Conservation (phyloP, 2,329 filamentous ascomycete genomes). For the Penicillium sp. region DNA sequence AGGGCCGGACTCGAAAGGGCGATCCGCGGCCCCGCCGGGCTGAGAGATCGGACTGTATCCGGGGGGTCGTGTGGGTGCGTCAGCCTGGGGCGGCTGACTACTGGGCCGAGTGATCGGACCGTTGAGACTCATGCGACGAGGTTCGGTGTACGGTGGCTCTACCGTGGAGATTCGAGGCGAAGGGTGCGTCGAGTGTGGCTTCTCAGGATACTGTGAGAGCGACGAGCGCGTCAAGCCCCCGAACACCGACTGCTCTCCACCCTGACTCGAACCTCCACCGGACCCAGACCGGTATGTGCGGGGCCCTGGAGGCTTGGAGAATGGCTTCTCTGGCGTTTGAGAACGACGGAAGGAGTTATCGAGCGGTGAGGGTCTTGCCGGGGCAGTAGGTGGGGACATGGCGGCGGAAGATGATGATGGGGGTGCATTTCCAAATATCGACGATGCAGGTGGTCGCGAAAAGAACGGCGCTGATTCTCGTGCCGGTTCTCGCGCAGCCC, state of each 20-base stretch:
- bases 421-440: slow-evolving; percentile 36
- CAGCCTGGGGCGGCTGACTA: slow-evolving; percentile 43
- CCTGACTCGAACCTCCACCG: slow-evolving; percentile 30
- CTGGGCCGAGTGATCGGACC: slow-evolving; percentile 45
- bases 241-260: slow-evolving; percentile 35
- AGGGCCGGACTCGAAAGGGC: slow-evolving; percentile 24
- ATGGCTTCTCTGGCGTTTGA: slow-evolving; percentile 69
- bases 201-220: slow-evolving; percentile 38
- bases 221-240: slow-evolving; percentile 32
- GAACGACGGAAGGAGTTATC: slow-evolving; percentile 66
- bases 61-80: slow-evolving; percentile 32
- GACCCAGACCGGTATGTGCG: slow-evolving; percentile 42
- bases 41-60: slow-evolving; percentile 40
- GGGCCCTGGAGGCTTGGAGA: slow-evolving; percentile 48
- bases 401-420: slow-evolving; percentile 36
- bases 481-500: slow-evolving; percentile 46
- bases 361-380: slow-evolving; percentile 47
- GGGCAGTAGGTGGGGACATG: slow-evolving; percentile 47
- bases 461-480: slow-evolving; percentile 48
- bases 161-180: slow-evolving; percentile 37
- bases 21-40: slow-evolving; percentile 28
- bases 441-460: slow-evolving; percentile 46
- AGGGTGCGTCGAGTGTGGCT: slow-evolving; percentile 34
- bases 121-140: slow-evolving; percentile 46
- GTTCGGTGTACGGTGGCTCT: slow-evolving; percentile 36